phyloP scores from a whole-genome alignment of 352 stramenopile genomes.

The Lagenidium sp. region DNA sequence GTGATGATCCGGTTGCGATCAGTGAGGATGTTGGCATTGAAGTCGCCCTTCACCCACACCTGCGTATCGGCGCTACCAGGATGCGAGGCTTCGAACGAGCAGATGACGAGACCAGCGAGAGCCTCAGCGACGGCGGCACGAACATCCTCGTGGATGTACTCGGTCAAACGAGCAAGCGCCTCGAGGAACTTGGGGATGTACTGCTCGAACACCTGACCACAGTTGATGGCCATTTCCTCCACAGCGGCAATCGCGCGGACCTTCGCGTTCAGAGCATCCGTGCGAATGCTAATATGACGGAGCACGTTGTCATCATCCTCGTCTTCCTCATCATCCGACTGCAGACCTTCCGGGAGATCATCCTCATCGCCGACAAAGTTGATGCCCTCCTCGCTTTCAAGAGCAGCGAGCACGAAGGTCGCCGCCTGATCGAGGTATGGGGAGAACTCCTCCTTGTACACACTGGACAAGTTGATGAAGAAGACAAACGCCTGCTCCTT shows the following conservation, averaged over 20 bases:
- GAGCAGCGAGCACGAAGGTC: conserved; percentile 53
- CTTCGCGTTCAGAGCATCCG: conserved; percentile 80
- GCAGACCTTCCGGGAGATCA: conserved; percentile 55
- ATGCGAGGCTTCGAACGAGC: conserved; percentile 78
- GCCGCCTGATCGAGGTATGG: conserved; percentile 85
- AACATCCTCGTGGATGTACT: conserved; percentile 86
- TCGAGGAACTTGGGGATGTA: conserved; percentile 82
- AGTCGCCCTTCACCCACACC: conserved; percentile 79
- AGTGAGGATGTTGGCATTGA: conserved; percentile 69
- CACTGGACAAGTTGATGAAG: conserved; percentile 97
- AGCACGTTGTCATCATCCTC: conserved; percentile 53
- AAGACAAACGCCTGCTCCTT: conserved; percentile 98
- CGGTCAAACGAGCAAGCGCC: conserved; percentile 61
- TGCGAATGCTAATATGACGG: conserved; percentile 82
- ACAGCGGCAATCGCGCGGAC: conserved; percentile 71
- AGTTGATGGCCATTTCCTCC: conserved; percentile 82
- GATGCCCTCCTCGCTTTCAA: conserved; percentile 74
- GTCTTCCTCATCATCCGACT: conserved; percentile 70
- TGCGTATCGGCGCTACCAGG: conserved; percentile 68
- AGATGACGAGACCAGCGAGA: conserved; percentile 71
- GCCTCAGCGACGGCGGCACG: conserved; percentile 72
- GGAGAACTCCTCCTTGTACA: conserved; percentile 96
- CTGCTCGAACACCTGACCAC: conserved; percentile 63
- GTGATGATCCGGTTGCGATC: conserved; percentile 71
- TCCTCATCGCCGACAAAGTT: conserved; percentile 64